Evolutionary conservation across 768 basidiomycete species (phyloP), one percentile per base, ranked within the genome.

Genomic region (Boletus sensibilis): DNA sequence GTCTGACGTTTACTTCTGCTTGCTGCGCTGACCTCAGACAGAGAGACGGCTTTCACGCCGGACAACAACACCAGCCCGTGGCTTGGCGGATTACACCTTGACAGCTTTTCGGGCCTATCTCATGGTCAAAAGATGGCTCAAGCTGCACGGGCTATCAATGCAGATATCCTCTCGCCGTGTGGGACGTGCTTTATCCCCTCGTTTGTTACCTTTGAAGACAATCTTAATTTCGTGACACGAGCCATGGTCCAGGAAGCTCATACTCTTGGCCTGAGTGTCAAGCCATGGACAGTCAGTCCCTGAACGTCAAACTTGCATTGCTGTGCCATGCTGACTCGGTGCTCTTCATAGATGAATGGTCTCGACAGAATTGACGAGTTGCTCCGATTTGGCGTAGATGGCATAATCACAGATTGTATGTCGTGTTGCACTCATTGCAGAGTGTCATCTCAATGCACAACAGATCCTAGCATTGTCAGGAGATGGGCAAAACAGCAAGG

Each of bases 401-500:
- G 89, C 0, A 81, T 92, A 53, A 92, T 92, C 63, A 84, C 88
- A 5, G 90, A 92, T 66, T 89, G 79, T 79, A 56, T 14, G 76
- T 56, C 13, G 21, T 35, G 13, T 43, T 16, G 7, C 21, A 25
- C 21, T 47, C 27, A 33, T 13, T 16, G 20, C 39, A 21, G 46
- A 38, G 10, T 12, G 14, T 46, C 11, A 25, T 41, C 51, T 57
- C 31, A 51, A 38, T 37, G 10, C 25, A 39, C 33, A 6, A 49
- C 55, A 80, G 79, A 84, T 67, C 87, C 90, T 4, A 71, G 75
- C 42, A 72, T 79, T 23, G 71, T 90, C 45, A 81, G 86, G 38
- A 73, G 84, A 48, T 78, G 82, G 67, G 77, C 81, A 9, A 75
- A 82, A 57, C 80, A 84, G 57, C 76, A 76, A 38, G 82, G 83